These are phyloP conservation scores for Colletotrichum abscissum DNA, from an alignment of 2,329 filamentous ascomycete species.

Conservation along the genomic window DNA sequence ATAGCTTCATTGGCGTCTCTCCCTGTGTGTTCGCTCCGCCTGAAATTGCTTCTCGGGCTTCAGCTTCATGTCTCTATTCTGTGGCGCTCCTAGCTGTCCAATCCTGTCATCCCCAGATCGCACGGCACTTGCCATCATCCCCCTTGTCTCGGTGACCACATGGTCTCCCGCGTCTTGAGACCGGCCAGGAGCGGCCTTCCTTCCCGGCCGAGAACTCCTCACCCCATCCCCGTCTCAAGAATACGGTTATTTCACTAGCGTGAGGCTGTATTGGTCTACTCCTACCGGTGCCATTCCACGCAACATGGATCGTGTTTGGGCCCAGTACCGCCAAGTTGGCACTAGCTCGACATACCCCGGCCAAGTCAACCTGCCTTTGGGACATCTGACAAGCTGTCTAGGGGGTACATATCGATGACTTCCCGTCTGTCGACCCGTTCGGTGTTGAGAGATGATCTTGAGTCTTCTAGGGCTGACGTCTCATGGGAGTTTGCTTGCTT, in stretches of 20 bases:
- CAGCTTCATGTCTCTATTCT: background rate
- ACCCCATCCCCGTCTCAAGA: conserved; percentile 9
- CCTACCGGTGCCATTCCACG: background rate
- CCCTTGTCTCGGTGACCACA: conserved; percentile 6
- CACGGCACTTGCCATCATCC: conserved; percentile 3
- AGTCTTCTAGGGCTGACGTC: conserved; percentile 19
- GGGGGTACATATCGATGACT: conserved; percentile 18
- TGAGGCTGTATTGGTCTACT: conserved; percentile 14
- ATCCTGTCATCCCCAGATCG: conserved; percentile 1
- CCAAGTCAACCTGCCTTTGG: background rate
- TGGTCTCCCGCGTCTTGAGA: conserved; percentile 8
- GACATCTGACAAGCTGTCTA: background rate
- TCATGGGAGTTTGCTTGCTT: background rate
- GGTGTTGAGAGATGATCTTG: background rate
- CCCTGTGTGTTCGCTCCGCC: background rate
- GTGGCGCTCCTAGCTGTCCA: background rate
- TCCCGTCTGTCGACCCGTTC: background rate
- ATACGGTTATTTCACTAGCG: conserved; percentile 20
- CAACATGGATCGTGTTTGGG: conserved; percentile 20
- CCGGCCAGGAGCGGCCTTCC: background rate
- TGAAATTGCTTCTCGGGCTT: background rate
- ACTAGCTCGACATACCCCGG: conserved; percentile 7
- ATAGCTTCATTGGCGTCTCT: conserved; percentile 22
- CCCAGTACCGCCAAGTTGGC: conserved; percentile 21
- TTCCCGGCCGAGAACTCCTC: conserved; percentile 12